Evolutionary conservation across 768 basidiomycete species (phyloP).

Genomic region (Cystobasidium tubakii): DNA sequence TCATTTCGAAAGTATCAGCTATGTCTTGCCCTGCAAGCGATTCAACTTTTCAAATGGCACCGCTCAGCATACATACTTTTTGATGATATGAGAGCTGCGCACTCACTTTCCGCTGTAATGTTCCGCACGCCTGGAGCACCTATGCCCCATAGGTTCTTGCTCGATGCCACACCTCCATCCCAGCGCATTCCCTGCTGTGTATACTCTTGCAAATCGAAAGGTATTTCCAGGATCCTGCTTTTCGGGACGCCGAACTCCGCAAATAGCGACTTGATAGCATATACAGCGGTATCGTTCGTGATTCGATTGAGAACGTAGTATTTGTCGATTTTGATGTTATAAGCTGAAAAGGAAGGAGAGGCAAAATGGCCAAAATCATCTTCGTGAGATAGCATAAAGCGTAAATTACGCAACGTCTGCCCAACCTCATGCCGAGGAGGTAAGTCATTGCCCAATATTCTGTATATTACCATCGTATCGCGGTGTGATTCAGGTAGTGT

Average conservation of each 20-base stretch:
- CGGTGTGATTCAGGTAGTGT: conserved; percentile 40
- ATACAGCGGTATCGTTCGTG: conserved; percentile 40
- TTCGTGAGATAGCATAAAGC: conserved; percentile 47
- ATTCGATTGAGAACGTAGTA: conserved; percentile 48
- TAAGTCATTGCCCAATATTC: conserved; percentile 48
- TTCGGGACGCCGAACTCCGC: conserved; percentile 41
- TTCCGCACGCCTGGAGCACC: conserved; percentile 21
- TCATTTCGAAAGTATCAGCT: neutral
- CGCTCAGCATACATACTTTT: too few species aligned
- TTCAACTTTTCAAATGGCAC: conserved; percentile 27
- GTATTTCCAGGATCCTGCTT: conserved; percentile 44
- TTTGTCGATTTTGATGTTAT: conserved; percentile 42
- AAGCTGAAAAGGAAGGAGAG: conserved; percentile 18
- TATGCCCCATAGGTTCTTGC: conserved; percentile 41
- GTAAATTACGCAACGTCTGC: conserved; percentile 47
- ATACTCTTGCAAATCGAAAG: conserved; percentile 46
- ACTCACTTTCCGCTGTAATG: conserved; percentile 6
- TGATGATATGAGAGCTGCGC: neutral
- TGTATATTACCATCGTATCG: conserved; percentile 47
- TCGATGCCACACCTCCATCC: conserved; percentile 45
- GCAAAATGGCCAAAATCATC: conserved; percentile 43
- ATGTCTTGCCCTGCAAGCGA: conserved; percentile 22
- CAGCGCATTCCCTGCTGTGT: conserved; percentile 42
- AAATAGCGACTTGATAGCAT: conserved; percentile 43
- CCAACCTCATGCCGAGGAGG: conserved; percentile 47